These are phyloP conservation scores for Ananas comosus DNA, from an alignment of 176 grass and related monocot species.

Conservation along the genomic window DNA sequence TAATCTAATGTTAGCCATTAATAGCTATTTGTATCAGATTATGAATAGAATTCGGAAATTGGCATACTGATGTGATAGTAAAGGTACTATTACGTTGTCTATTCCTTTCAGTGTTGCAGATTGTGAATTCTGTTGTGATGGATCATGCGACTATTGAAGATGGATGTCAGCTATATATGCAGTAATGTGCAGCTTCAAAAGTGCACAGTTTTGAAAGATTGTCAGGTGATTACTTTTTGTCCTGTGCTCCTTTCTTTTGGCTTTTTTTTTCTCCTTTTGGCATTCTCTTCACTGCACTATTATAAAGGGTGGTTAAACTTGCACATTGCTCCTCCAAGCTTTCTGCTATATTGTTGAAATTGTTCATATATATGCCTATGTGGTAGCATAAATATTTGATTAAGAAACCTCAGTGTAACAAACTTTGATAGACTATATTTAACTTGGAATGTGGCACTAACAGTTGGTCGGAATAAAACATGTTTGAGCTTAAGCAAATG, in stretches of 20 bases:
- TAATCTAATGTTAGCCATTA: not conserved
- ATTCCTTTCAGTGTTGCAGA: conserved; percentile 35
- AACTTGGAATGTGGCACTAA: too few species aligned
- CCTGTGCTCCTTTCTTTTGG: not conserved
- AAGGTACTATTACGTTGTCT: not conserved
- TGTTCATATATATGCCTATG: too few species aligned
- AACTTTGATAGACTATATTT: too few species aligned
- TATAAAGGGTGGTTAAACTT: not conserved
- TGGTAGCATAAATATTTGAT: too few species aligned
- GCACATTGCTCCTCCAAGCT: not conserved
- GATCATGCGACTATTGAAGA: conserved; percentile 95
- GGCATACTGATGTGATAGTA: not conserved
- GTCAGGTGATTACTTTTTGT: conserved; percentile 47
- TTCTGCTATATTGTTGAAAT: too few species aligned
- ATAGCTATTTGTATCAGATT: not conserved
- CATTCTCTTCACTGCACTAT: not conserved
- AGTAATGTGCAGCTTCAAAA: conserved; percentile 97
- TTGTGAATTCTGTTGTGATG: conserved; percentile 92
- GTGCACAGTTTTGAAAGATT: conserved; percentile 81
- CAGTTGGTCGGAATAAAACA: not conserved
- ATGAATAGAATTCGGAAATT: not conserved
- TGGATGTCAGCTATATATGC: conserved; percentile 79
- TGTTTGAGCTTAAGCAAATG: not conserved
- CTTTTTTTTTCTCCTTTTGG: not conserved
- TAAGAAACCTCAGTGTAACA: too few species aligned